Conservation (phyloP, 257 asterid genomes). For the Solanum ossicruentum region DNA sequence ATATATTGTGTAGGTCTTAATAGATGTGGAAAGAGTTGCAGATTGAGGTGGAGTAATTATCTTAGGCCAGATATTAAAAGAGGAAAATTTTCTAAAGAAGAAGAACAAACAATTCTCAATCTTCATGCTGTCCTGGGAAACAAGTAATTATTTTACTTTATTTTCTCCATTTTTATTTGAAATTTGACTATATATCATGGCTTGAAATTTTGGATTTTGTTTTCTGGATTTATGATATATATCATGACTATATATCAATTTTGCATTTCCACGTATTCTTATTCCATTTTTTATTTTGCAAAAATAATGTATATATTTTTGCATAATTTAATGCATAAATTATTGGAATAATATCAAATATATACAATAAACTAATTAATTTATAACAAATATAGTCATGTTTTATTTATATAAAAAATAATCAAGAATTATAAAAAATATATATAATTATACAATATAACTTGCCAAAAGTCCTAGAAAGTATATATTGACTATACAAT, state of each 20-base stretch:
- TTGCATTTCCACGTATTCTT: no score
- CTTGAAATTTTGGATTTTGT: neutral
- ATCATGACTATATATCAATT: no score
- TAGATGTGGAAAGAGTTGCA: slow-evolving; percentile 49
- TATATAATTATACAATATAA: no score
- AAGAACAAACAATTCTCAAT: slow-evolving; percentile 55
- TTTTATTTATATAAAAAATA: no score
- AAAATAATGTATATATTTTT: no score
- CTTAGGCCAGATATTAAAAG: slow-evolving; percentile 2
- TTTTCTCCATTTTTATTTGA: neutral
- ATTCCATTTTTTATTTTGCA: neutral
- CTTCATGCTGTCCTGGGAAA: slow-evolving; percentile 60
- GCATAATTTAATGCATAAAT: neutral
- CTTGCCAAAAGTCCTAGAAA: no score
- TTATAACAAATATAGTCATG: no score
- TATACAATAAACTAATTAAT: no score
- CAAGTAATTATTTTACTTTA: slow-evolving; percentile 23
- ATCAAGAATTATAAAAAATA: no score
- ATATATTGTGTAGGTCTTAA: slow-evolving; percentile 27
- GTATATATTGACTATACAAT: no score
- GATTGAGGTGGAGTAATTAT: neutral
- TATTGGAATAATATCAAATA: no score
- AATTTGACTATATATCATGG: neutral
- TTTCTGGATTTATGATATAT: neutral
- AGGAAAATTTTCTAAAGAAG: slow-evolving; percentile 43